phyloP scores from a whole-genome alignment of 805 yeast genomes.

The Candida loeiensis region DNA sequence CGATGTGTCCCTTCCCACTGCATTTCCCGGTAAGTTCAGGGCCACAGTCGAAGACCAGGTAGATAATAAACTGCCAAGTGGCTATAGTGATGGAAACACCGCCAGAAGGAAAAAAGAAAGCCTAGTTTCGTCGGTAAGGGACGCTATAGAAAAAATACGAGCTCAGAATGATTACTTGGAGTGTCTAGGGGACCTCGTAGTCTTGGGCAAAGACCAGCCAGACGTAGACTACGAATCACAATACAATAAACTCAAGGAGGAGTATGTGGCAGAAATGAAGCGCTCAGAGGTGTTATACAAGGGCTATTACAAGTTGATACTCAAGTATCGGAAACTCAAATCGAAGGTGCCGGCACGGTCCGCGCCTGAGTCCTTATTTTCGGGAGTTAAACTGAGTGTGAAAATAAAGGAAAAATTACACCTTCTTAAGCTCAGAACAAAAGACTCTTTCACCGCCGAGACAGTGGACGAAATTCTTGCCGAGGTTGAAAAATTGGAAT shows the following conservation, averaged over 20 bases:
- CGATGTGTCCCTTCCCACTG: slow-evolving; percentile 15
- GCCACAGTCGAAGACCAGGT: background rate
- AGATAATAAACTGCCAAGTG: background rate
- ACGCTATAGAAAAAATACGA: slow-evolving; percentile 9
- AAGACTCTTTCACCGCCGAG: background rate
- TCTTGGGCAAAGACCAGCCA: slow-evolving; percentile 11
- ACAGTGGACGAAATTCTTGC: slow-evolving; percentile 4
- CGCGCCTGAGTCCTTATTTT: background rate
- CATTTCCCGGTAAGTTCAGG: slow-evolving; percentile 21
- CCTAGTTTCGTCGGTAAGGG: background rate
- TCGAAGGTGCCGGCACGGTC: background rate
- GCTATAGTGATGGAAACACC: background rate
- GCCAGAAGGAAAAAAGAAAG: background rate
- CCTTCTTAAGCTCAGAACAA: background rate
- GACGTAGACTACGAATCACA: slow-evolving; percentile 8
- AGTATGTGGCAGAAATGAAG: slow-evolving; percentile 27
- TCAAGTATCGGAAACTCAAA: slow-evolving; percentile 22
- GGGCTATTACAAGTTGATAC: slow-evolving; percentile 27
- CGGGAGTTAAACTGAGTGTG: background rate
- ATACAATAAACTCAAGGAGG: slow-evolving; percentile 22
- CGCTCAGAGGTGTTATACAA: slow-evolving; percentile 27
- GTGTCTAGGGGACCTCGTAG: slow-evolving; percentile 20
- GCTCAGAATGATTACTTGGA: slow-evolving; percentile 19
- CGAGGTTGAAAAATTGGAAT: background rate
- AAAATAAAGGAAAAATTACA: slow-evolving; percentile 4